Conservation (phyloP, 2,329 filamentous ascomycete genomes). For the Pseudogymnoascus sp. region DNA sequence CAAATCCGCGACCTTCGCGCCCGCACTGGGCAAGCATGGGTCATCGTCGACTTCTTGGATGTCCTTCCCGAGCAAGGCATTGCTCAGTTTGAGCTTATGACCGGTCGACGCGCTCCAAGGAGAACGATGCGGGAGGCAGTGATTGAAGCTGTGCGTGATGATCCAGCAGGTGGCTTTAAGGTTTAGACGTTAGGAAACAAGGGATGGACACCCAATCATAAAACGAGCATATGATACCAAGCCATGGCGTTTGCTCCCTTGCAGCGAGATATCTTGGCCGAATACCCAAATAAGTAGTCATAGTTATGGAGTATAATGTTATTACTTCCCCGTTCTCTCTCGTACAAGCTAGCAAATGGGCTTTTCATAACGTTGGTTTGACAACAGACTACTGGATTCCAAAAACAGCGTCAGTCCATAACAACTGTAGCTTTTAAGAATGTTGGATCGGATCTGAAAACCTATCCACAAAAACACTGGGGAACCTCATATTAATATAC, state of each 20-base stretch:
- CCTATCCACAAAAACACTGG: background rate
- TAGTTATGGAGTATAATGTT: background rate
- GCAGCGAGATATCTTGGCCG: background rate
- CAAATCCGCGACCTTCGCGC: constrained; percentile 51
- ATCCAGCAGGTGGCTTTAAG: background rate
- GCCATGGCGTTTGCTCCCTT: background rate
- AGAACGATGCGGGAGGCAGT: constrained; percentile 62
- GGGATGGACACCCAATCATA: background rate
- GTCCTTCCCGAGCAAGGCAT: constrained; percentile 68
- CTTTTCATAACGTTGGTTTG: background rate
- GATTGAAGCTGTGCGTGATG: constrained; percentile 13
- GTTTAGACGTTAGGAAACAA: background rate
- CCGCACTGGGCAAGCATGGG: constrained; percentile 45
- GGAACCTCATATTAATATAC: background rate
- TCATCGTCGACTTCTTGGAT: constrained; percentile 65
- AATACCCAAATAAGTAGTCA: background rate
- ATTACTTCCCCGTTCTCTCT: background rate
- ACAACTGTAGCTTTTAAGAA: background rate
- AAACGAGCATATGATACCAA: background rate
- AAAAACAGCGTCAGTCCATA: background rate
- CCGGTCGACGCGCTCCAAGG: constrained; percentile 59
- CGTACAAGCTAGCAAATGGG: background rate
- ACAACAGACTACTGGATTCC: background rate
- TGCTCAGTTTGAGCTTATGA: constrained; percentile 72
- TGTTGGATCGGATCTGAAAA: background rate